These are phyloP conservation scores for Akanthomyces lecanii DNA, from an alignment of 2,329 filamentous ascomycete genomes.

Conservation along the genomic window DNA sequence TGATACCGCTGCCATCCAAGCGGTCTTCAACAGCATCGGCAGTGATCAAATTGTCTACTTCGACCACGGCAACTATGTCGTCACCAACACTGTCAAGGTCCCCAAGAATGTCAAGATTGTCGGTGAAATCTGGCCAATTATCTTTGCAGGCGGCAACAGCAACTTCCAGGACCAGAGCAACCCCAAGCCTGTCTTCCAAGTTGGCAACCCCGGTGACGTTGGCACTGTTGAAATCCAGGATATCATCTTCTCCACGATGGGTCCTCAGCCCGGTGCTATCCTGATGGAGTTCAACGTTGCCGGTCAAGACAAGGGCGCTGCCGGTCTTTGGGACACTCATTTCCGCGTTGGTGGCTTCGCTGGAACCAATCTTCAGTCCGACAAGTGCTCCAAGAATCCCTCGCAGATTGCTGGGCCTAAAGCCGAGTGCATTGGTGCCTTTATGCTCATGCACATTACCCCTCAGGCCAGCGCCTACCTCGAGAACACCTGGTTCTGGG, in stretches of 20 bases:
- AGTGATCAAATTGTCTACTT: constrained; percentile 67
- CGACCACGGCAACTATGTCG: constrained; percentile 68
- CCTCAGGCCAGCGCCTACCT: constrained; percentile 65
- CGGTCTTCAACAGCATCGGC: constrained; percentile 64
- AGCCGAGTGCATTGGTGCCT: constrained; percentile 67
- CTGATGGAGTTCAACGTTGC: constrained; percentile 89
- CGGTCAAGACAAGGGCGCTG: constrained; percentile 60
- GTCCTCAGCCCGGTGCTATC: constrained; percentile 80
- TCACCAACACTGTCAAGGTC: constrained; percentile 66
- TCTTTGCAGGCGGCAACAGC: constrained; percentile 71
- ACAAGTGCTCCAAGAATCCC: constrained; percentile 75
- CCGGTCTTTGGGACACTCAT: constrained; percentile 93
- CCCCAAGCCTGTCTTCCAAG: constrained; percentile 79
- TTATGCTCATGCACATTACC: constrained; percentile 64
- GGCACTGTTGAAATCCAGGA: constrained; percentile 86
- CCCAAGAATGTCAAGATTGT: constrained; percentile 81
- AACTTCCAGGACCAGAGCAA: constrained; percentile 71
- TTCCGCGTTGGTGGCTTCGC: constrained; percentile 84
- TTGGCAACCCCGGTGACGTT: constrained; percentile 71
- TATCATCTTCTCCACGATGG: constrained; percentile 78
- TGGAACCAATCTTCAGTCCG: constrained; percentile 76
- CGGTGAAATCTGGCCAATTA: constrained; percentile 85
- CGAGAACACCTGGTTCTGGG: constrained; percentile 90
- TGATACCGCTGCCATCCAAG: constrained; percentile 81
- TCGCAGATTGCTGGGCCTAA: constrained; percentile 57